These are phyloP conservation scores for Byssochlamys sp. DNA, from an alignment of 2,329 filamentous ascomycete species.

Conservation along the genomic window DNA sequence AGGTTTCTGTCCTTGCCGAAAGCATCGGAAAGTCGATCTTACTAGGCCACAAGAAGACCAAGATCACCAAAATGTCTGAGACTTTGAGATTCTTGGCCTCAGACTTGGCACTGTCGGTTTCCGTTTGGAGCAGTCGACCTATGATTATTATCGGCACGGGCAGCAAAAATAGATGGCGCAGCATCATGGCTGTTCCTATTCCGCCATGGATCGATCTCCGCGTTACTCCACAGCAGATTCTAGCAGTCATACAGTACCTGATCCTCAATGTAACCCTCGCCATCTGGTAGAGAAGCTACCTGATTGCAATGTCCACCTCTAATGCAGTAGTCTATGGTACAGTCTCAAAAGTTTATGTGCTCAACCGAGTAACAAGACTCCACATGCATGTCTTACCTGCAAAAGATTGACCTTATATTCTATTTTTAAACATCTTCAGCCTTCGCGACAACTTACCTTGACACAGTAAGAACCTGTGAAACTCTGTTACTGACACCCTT, in stretches of 20 bases:
- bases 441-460: background rate
- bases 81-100: background rate
- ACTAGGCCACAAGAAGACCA: background rate
- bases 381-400: background rate
- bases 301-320: background rate
- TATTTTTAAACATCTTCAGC: background rate
- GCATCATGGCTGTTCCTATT: background rate
- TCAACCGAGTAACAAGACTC: background rate
- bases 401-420: background rate
- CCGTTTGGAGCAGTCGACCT: background rate
- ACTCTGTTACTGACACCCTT: background rate
- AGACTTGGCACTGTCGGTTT: background rate
- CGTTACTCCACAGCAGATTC: background rate
- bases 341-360: background rate
- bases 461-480: background rate
- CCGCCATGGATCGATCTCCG: background rate
- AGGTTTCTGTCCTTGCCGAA: background rate
- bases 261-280: background rate
- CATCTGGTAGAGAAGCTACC: background rate
- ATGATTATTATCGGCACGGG: background rate
- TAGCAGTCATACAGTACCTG: background rate
- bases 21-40: background rate
- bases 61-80: background rate
- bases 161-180: background rate
- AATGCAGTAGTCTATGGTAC: background rate